These are phyloP conservation scores for Phytophthora crassamura DNA, from an alignment of 352 stramenopile species.

Conservation along the genomic window DNA sequence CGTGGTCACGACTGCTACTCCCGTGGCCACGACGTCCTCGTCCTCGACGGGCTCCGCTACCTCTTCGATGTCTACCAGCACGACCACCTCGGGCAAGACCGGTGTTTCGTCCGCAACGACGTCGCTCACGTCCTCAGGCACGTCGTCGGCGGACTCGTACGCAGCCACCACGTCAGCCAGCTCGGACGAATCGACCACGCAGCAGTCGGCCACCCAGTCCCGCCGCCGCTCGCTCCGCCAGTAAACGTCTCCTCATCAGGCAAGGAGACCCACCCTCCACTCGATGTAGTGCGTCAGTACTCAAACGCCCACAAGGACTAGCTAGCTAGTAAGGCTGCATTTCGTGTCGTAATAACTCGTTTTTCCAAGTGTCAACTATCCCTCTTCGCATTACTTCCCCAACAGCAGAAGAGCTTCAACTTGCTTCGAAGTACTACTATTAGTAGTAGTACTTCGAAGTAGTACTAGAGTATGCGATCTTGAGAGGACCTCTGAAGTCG, in stretches of 20 bases:
- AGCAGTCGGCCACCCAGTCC: constrained; percentile 28
- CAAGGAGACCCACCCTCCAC: constrained; percentile 4
- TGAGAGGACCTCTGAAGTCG: background rate
- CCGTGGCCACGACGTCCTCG: constrained; percentile 4
- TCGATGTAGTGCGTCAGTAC: constrained; percentile 17
- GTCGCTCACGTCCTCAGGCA: constrained; percentile 12
- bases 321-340: background rate
- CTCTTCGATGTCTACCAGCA: constrained; percentile 4
- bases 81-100: constrained; percentile 23
- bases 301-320: background rate
- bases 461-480: too few species aligned
- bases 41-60: constrained; percentile 5
- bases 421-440: too few species aligned
- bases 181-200: constrained; percentile 25
- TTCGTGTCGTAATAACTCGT: constrained; percentile 1
- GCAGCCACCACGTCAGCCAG: constrained; percentile 5
- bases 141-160: constrained; percentile 28
- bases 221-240: constrained; percentile 28
- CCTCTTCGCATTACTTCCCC: too few species aligned
- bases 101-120: constrained; percentile 12
- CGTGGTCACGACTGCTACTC: background rate
- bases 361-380: too few species aligned
- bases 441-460: too few species aligned
- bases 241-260: constrained; percentile 18
- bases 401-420: too few species aligned